These are phyloP conservation scores for Colletotrichum lindemuthianum DNA, from an alignment of 2,329 filamentous ascomycete species.

Conservation along the genomic window DNA sequence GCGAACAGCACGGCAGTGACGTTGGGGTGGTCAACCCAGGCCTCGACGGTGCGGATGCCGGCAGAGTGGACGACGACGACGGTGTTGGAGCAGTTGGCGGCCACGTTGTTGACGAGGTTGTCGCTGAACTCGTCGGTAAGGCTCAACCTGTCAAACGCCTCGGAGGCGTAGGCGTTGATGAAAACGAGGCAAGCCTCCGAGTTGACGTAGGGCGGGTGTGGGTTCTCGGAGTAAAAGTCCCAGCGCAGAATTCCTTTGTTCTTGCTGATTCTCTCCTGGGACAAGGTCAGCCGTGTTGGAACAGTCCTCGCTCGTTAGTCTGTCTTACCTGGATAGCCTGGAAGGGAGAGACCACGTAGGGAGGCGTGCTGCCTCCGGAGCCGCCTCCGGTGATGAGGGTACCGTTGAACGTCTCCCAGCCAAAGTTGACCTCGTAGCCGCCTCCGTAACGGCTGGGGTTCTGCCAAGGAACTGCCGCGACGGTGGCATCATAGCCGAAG, in stretches of 20 bases:
- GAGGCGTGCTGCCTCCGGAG: constrained; percentile 40
- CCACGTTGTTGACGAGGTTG: constrained; percentile 65
- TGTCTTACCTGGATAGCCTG: constrained; percentile 55
- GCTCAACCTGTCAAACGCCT: constrained; percentile 72
- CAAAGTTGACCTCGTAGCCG: constrained; percentile 47
- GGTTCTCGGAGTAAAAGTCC: constrained; percentile 63
- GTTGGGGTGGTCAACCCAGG: constrained; percentile 70
- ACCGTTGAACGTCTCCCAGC: constrained; percentile 56
- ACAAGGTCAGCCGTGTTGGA: no score
- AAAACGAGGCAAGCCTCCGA: constrained; percentile 76
- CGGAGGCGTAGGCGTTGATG: constrained; percentile 75
- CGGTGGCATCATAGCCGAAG: constrained; percentile 72
- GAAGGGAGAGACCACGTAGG: constrained; percentile 50
- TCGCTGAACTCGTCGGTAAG: constrained; percentile 75
- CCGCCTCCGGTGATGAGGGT: constrained; percentile 50
- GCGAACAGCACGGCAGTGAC: constrained; percentile 72
- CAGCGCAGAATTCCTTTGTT: constrained; percentile 63
- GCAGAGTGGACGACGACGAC: constrained; percentile 74
- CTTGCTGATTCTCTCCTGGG: constrained; percentile 56
- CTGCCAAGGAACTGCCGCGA: constrained; percentile 40
- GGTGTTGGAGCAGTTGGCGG: constrained; percentile 68
- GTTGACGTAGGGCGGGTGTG: constrained; percentile 53
- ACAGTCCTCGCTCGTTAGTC: no score
- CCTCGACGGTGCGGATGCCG: constrained; percentile 64
- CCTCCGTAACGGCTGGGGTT: constrained; percentile 48